Percentiles rank a stretch among this genome's conserved stretches.
Conservation (phyloP, 805 yeast species). For the Wickerhamiella siamensis region DNA sequence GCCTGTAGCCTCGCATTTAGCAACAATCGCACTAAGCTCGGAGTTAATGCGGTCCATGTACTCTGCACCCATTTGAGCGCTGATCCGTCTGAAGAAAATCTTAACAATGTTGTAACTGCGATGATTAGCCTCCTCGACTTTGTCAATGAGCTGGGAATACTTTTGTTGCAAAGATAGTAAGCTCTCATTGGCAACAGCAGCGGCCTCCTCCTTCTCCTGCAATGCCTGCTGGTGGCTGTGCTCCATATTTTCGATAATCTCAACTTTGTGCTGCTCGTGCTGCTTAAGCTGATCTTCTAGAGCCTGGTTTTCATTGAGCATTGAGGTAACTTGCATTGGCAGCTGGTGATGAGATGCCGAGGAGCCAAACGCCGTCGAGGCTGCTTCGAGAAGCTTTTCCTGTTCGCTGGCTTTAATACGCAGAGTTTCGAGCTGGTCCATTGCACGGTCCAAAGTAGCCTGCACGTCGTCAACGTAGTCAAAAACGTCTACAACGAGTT, state of each 20-base stretch:
- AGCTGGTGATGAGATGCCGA: constrained; percentile 1
- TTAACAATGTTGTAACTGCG: constrained; percentile 11
- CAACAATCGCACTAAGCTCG: constrained; percentile 12
- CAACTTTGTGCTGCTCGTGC: constrained; percentile 3
- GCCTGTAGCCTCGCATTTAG: constrained; percentile 5
- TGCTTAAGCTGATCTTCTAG: constrained; percentile 7
- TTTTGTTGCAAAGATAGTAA: not conserved
- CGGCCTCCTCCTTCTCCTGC: not conserved
- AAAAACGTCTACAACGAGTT: not conserved
- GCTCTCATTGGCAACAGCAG: not conserved
- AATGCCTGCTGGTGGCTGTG: not conserved
- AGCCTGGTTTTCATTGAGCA: constrained; percentile 6
- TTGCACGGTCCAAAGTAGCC: not conserved
- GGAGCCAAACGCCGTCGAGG: constrained; percentile 1
- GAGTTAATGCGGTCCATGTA: constrained; percentile 11
- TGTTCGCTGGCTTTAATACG: not conserved
- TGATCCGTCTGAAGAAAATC: constrained; percentile 12
- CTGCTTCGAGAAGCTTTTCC: not conserved
- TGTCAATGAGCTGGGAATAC: not conserved
- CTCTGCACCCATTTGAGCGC: constrained; percentile 14
- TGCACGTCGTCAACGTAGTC: not conserved
- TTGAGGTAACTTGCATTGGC: constrained; percentile 1
- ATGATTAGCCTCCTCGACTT: constrained; percentile 1
- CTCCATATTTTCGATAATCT: constrained; percentile 3
- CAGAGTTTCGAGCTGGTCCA: constrained; percentile 1